Evolutionary conservation across 306 rosid genomes (phyloP).

Genomic region (Gynostemma pentaphyllum): DNA sequence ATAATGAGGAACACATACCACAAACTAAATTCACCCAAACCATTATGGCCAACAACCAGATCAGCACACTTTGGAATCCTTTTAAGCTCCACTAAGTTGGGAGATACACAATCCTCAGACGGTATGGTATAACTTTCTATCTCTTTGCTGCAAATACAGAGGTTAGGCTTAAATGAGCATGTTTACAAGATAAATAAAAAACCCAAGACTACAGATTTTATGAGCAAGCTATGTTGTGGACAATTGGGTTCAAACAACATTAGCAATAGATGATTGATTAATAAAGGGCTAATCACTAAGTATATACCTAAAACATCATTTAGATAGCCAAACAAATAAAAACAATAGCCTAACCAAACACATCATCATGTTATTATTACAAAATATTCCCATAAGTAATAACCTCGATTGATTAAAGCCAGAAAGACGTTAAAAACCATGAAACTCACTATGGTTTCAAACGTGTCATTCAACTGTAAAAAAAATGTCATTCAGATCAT

Average conservation of each 20-base stretch:
- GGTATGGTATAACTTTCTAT: slow-evolving; percentile 37
- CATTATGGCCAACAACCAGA: slow-evolving; percentile 55
- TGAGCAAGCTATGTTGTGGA: neutral
- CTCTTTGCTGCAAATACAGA: slow-evolving; percentile 47
- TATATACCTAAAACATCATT: neutral
- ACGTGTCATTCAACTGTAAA: too few species aligned
- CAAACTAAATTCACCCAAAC: slow-evolving; percentile 64
- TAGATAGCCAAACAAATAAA: neutral
- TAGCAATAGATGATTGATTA: neutral
- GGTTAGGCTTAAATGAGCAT: slow-evolving; percentile 11
- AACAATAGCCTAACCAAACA: neutral
- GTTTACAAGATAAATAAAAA: neutral
- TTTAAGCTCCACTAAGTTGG: slow-evolving; percentile 73
- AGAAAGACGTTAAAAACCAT: neutral
- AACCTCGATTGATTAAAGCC: neutral
- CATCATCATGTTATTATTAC: neutral
- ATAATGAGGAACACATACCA: slow-evolving; percentile 41
- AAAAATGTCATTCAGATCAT: neutral
- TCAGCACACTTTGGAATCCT: slow-evolving; percentile 48
- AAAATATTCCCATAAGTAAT: neutral
- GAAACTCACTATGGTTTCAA: neutral
- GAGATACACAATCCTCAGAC: slow-evolving; percentile 35
- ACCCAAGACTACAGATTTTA: neutral
- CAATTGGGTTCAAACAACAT: neutral
- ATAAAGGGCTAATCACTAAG: neutral